phyloP scores from a whole-genome alignment of 495 filamentous ascomycete genomes.

The Daldinia childiae region DNA sequence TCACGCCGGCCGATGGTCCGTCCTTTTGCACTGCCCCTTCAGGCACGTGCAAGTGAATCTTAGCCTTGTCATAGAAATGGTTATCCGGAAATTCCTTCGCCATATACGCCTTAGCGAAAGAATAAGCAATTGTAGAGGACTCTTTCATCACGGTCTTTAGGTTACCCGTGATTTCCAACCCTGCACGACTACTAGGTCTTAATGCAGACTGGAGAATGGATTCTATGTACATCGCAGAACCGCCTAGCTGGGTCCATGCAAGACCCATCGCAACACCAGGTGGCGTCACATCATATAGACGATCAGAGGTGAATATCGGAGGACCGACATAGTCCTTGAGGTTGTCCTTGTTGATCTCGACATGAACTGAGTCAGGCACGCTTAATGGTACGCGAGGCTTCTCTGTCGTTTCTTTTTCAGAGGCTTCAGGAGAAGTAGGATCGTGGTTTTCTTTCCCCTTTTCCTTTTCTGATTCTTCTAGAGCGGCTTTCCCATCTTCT shows the following conservation, averaged over 20 bases:
- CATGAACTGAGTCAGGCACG: conserved; percentile 87
- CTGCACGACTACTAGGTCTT: conserved; percentile 72
- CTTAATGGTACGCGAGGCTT: conserved; percentile 80
- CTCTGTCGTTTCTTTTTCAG: conserved; percentile 59
- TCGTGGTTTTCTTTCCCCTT: conserved; percentile 38
- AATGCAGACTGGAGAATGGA: conserved; percentile 90
- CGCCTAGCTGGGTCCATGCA: conserved; percentile 98
- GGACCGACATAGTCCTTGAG: conserved; percentile 98
- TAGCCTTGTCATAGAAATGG: conserved; percentile 94
- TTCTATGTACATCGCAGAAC: conserved; percentile 95
- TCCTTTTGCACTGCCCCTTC: conserved; percentile 89
- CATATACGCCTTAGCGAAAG: conserved; percentile 90
- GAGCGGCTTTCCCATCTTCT: conserved; percentile 84
- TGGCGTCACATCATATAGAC: conserved; percentile 92
- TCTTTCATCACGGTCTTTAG: conserved; percentile 98
- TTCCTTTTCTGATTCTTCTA: conserved; percentile 66
- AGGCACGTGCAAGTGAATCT: conserved; percentile 94
- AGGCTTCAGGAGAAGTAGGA: conserved; percentile 39
- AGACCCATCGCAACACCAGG: conserved; percentile 99
- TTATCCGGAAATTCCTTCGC: conserved; percentile 86
- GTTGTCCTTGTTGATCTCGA: conserved; percentile 87
- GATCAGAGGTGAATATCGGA: conserved; percentile 92
- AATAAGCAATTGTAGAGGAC: conserved; percentile 92
- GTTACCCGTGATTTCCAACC: conserved; percentile 91
- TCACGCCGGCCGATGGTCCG: conserved; percentile 93